Base-by-base conservation (phyloP, 2,329 filamentous ascomycete species). In the Penicillium hesseltinei region DNA sequence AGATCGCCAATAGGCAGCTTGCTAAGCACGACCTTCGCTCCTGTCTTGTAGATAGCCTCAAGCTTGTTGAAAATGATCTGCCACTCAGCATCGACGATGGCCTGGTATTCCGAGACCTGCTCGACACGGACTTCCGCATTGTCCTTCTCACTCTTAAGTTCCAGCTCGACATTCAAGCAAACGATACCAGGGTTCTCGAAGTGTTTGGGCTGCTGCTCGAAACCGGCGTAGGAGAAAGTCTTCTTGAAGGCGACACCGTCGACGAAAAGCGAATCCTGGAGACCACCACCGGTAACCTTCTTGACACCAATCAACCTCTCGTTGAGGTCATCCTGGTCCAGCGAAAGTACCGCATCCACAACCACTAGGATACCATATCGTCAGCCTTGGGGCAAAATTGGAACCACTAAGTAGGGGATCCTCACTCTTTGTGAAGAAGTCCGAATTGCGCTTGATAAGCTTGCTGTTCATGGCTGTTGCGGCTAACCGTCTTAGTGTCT, bases 41-140 rank as follows among this genome's bases (percentile, higher is more conserved):
- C 94, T 6, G 93, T 97, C 78, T 93, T 88, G 83, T 93, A 85
- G 53, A 96, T 80, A 48, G 93, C 91, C 80, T 99, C 94, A 75
- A 99, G 90, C 84, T 99, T 99, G 82, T 97, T 93, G 86, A 89
- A 97, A 77, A 99, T 99, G 73, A 99, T 99, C 78, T 97, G 92
- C 94, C 94, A 99, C 78, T 99, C 94, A 31, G 94, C 94, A 72
- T 99, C 94, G 73, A 99, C 94, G 67, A 99, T 97, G 62, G 94
- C 94, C 80, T 99, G 94, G 81, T 99, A 99, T 79, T 99, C 94
- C 21, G 93, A 96, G 51, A 99, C 94, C 77, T 97, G 92, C 79
- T 97, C 94, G 57, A 99, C 92, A 58, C 94, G 88, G 62, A 99
- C 92, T 81, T 99, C 94, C 58, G 94, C 94, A 71, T 99, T 99